phyloP scores from a whole-genome alignment of 2,329 filamentous ascomycete species.

The Xylariaceae sp. region DNA sequence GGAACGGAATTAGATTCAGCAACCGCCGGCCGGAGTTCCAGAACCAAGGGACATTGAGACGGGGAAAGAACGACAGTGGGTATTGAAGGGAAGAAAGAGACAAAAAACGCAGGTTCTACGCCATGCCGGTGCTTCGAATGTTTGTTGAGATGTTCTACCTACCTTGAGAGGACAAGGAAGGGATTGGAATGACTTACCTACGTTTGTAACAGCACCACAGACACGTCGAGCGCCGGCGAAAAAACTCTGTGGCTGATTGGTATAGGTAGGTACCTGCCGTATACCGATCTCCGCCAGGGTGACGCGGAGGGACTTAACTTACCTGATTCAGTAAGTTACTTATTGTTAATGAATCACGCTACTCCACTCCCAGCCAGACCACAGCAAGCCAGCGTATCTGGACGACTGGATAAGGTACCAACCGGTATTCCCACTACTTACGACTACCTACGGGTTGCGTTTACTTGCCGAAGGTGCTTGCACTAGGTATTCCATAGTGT shows the following conservation, averaged over 20 bases:
- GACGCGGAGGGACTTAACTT: not conserved
- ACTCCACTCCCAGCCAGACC: too few species aligned
- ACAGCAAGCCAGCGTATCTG: too few species aligned
- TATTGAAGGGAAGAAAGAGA: constrained; percentile 6
- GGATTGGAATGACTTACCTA: constrained; percentile 7
- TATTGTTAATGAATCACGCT: too few species aligned
- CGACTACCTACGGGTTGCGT: too few species aligned
- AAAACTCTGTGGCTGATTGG: constrained; percentile 17
- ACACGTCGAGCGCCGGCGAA: constrained; percentile 4
- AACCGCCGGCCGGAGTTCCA: not conserved
- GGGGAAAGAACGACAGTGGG: constrained; percentile 2
- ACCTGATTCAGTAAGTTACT: not conserved
- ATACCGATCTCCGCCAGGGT: not conserved
- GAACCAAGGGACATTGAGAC: not conserved
- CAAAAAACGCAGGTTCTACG: constrained; percentile 14
- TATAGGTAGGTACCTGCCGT: not conserved
- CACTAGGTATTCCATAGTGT: too few species aligned
- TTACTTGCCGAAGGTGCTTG: too few species aligned
- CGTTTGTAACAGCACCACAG: not conserved
- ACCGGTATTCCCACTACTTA: too few species aligned
- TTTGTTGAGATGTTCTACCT: not conserved
- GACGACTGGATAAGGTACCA: too few species aligned
- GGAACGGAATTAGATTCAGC: not conserved
- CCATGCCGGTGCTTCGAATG: constrained; percentile 5
- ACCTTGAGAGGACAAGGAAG: constrained; percentile 8